These are phyloP conservation scores for Serpula lacrymans DNA, from an alignment of 768 basidiomycete species.

Conservation along the genomic window DNA sequence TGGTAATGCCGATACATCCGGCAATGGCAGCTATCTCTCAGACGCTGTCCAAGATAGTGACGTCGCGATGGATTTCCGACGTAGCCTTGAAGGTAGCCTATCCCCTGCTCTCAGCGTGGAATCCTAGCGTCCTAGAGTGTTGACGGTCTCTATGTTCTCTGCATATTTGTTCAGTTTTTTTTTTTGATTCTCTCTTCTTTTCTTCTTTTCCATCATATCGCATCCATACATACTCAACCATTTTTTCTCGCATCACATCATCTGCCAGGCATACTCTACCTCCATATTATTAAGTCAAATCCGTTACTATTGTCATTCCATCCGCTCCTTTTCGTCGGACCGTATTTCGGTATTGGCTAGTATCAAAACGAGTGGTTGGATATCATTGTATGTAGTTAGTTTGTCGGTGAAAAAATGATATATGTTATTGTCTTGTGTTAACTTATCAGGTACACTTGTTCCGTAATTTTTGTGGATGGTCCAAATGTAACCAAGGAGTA, in stretches of 20 bases:
- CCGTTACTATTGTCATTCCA: too few relatives aligned
- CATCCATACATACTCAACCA: conserved; percentile 15
- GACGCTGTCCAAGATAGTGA: conserved; percentile 1
- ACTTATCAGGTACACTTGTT: too few relatives aligned
- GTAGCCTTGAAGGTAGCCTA: conserved; percentile 11
- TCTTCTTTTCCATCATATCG: conserved; percentile 7
- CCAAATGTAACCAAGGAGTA: too few relatives aligned
- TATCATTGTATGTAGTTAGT: too few relatives aligned
- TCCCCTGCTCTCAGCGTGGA: conserved; percentile 14
- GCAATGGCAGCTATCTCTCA: conserved; percentile 7
- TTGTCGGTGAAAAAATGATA: too few relatives aligned
- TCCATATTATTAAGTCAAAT: too few relatives aligned
- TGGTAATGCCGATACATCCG: conserved; percentile 5
- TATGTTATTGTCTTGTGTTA: too few relatives aligned
- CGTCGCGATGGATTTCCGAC: conserved; percentile 22
- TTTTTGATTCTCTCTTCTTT: conserved; percentile 6
- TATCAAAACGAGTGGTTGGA: too few relatives aligned
- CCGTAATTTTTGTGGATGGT: too few relatives aligned
- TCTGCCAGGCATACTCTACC: not conserved
- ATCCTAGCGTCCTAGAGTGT: not conserved
- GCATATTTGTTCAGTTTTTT: too few relatives aligned
- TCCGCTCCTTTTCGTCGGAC: too few relatives aligned
- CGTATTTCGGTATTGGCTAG: too few relatives aligned
- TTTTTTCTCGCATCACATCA: conserved; percentile 29
- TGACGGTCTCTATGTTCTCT: conserved; percentile 4